Evolutionary conservation across 2,329 filamentous ascomycete genomes (phyloP).

Genomic region (Penicillium sp.): DNA sequence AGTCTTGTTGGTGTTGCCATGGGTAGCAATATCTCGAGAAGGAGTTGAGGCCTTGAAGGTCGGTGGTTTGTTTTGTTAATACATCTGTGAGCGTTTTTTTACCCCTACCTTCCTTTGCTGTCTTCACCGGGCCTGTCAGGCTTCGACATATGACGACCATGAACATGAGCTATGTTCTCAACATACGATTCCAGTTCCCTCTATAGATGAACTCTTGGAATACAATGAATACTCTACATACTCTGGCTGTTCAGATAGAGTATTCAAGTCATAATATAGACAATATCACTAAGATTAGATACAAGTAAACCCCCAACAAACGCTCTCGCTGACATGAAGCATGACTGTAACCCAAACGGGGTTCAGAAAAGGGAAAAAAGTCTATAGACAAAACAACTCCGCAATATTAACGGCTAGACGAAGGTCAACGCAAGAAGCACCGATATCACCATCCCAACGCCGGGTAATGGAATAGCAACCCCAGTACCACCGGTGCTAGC

Average conservation of each 20-base stretch:
- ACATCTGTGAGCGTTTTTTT: slow-evolving; percentile 11
- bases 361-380: slow-evolving; percentile 1
- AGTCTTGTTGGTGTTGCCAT: slow-evolving; percentile 42
- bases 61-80: not conserved
- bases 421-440: not conserved
- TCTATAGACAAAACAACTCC: not conserved
- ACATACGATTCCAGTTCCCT: not conserved
- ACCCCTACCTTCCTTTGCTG: not conserved
- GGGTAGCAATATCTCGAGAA: slow-evolving; percentile 27
- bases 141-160: not conserved
- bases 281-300: slow-evolving; percentile 8
- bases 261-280: slow-evolving; percentile 1
- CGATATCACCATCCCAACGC: not conserved
- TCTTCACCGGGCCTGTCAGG: not conserved
- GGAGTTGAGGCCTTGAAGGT: slow-evolving; percentile 25
- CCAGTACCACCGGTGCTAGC: slow-evolving; percentile 14
- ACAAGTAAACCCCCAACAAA: slow-evolving; percentile 4
- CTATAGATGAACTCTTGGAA: not conserved
- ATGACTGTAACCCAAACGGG: slow-evolving; percentile 22
- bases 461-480: slow-evolving; percentile 6
- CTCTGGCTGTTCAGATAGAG: not conserved
- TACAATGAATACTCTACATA: not conserved
- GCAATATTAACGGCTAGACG: not conserved
- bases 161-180: not conserved
- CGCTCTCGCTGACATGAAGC: slow-evolving; percentile 31